These are phyloP conservation scores for Polytrichum commune DNA, from an alignment of 225 moss, liverwort and hornwort genomes.

Conservation along the genomic window DNA sequence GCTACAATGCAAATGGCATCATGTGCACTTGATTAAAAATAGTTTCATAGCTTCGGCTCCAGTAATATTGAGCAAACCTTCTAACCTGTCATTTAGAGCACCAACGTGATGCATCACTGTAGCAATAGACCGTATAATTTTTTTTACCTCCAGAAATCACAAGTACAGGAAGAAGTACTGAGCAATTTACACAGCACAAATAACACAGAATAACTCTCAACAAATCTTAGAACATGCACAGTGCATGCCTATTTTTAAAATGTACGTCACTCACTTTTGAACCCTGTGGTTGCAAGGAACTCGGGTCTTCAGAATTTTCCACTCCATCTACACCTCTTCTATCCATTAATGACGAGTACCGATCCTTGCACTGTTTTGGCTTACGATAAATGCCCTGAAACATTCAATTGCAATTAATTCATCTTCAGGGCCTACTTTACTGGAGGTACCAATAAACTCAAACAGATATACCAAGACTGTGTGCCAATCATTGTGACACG, in stretches of 20 bases:
- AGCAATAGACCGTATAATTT: too few species aligned
- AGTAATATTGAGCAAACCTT: too few species aligned
- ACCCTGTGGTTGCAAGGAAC: conserved; percentile 46
- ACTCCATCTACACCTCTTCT: conserved; percentile 48
- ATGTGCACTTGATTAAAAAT: too few species aligned
- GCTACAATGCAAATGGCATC: conserved; percentile 8
- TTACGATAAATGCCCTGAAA: conserved; percentile 72
- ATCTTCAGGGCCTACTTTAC: too few species aligned
- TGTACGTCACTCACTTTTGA: conserved; percentile 20
- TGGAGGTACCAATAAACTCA: too few species aligned
- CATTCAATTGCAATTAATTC: too few species aligned
- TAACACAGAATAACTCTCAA: conserved; percentile 8
- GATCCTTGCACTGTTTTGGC: conserved; percentile 79
- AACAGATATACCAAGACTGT: not conserved
- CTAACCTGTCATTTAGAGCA: too few species aligned
- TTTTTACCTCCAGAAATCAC: too few species aligned
- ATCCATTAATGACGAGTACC: conserved; percentile 61
- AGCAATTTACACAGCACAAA: too few species aligned
- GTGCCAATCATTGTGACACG: not conserved
- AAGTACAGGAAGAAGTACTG: too few species aligned
- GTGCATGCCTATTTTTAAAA: not conserved
- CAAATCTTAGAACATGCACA: not conserved
- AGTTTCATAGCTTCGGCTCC: too few species aligned
- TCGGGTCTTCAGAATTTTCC: conserved; percentile 69
- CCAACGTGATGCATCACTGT: too few species aligned